phyloP scores from a whole-genome alignment of 2,329 filamentous ascomycete species.

The Sarocladiaceae sp. region DNA sequence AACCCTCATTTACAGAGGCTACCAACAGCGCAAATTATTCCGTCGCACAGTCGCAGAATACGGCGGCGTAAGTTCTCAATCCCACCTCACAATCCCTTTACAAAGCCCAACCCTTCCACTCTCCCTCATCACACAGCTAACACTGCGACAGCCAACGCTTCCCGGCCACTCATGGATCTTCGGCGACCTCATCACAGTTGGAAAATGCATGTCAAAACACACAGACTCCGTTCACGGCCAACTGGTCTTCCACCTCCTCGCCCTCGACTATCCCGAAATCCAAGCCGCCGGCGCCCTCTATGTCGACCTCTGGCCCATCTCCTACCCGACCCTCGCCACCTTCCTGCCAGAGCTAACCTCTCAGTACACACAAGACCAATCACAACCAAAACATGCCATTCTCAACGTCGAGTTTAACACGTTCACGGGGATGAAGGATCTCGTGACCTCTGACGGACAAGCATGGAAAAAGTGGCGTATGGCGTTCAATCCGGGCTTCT shows the following conservation, averaged over 20 bases:
- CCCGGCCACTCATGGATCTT: constrained; percentile 5
- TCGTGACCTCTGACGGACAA: constrained; percentile 18
- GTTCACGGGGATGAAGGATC: constrained; percentile 16
- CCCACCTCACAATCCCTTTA: not conserved
- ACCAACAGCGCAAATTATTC: constrained; percentile 1
- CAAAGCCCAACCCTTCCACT: not conserved
- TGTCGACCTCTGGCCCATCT: constrained; percentile 23
- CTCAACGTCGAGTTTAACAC: constrained; percentile 11
- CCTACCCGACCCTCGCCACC: constrained; percentile 19
- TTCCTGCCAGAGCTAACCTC: constrained; percentile 20
- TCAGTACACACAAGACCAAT: constrained; percentile 17
- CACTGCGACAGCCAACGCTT: not conserved
- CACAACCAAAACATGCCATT: constrained; percentile 16
- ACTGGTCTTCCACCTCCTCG: not conserved
- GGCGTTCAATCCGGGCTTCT: constrained; percentile 20
- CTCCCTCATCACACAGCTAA: not conserved
- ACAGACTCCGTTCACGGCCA: not conserved
- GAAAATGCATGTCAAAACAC: not conserved
- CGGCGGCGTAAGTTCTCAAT: not conserved
- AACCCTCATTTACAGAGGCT: not conserved
- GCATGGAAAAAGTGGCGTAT: constrained; percentile 21
- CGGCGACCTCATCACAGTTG: not conserved
- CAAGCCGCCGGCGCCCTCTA: constrained; percentile 20
- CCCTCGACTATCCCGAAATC: constrained; percentile 14
- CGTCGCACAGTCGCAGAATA: not conserved